These are phyloP conservation scores for Cenchrus fungigraminus DNA, from an alignment of 176 grass and related monocot genomes.

Conservation along the genomic window DNA sequence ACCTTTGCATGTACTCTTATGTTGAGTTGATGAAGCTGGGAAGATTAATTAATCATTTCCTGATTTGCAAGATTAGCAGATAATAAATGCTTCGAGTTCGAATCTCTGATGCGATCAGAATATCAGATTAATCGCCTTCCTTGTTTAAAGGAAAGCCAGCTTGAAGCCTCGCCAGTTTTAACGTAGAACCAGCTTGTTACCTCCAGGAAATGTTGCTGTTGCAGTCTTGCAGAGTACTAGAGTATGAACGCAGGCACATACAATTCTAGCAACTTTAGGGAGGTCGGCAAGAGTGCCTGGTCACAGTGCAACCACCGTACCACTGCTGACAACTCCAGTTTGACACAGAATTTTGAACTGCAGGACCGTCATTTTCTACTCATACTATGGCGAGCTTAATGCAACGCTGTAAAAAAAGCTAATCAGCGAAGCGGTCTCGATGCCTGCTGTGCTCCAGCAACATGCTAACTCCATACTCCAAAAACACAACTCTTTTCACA, in stretches of 20 bases:
- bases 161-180: neutral
- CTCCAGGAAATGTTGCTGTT: neutral
- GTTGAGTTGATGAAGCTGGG: neutral
- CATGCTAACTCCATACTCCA: neutral
- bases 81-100: neutral
- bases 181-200: neutral
- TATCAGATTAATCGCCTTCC: neutral
- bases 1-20: neutral
- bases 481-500: neutral
- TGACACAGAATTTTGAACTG: neutral
- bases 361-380: neutral
- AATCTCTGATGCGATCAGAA: neutral
- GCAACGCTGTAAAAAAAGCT: slow-evolving; percentile 1
- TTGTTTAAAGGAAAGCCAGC: neutral
- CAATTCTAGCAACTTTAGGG: neutral
- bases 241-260: neutral
- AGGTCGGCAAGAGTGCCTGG: neutral
- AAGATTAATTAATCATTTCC: neutral
- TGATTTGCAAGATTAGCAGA: neutral
- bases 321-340: neutral
- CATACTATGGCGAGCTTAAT: neutral
- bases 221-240: neutral
- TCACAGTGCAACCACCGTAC: neutral
- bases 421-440: neutral
- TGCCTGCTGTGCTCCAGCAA: neutral